Base-by-base conservation (phyloP, 129 eudicot genomes). In the Arctium lappa region DNA sequence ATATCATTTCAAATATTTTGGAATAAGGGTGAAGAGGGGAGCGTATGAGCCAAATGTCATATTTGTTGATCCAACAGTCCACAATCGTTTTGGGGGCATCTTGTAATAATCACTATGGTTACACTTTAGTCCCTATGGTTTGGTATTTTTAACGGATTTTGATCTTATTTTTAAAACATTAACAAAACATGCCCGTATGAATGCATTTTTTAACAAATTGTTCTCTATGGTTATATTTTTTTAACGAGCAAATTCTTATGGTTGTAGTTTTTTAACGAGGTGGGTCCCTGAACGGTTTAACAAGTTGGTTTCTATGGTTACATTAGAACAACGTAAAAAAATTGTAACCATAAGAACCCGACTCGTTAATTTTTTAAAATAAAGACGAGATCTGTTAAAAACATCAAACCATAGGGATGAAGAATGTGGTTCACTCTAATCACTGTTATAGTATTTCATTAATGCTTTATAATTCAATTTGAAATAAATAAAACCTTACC, bases 21-120 rank as follows among this genome's bases (percentile, higher is more conserved):
- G 12, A 12, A 3, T 33, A 63, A 10, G 18, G 62, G 15, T 37
- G 36, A 12, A 72, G 36, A 56, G 80, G 34, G 83, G 74, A 73
- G 82, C 82, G 86, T 42, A 5, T 83, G 39, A 33, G 37, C 50
- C 56, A 83, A 83, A 82, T 82, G 86, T 70, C 32, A 83, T 76
- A 70, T 50, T 34, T 73, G 22, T 15, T 77, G 78, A 83, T 83
- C 86, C 82, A 53, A 76, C 86, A 82, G 86, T 83, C 18, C 72
- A 71, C 10, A 71, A 22, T 50, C 27, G 31, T 9, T 53, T 53
- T 53, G 6, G 63, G 63, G 1, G 27, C 63, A 50, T 50, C 63
- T 50, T 53, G 63, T 53, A 53, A 53, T 53, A 53, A 53, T 53
- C 65, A 4, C 65, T 15, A 53, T 7, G 4, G 8, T 53, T 53